Evolutionary conservation across 805 yeast genomes (phyloP).

Genomic region (Yamadazyma kitorensis): DNA sequence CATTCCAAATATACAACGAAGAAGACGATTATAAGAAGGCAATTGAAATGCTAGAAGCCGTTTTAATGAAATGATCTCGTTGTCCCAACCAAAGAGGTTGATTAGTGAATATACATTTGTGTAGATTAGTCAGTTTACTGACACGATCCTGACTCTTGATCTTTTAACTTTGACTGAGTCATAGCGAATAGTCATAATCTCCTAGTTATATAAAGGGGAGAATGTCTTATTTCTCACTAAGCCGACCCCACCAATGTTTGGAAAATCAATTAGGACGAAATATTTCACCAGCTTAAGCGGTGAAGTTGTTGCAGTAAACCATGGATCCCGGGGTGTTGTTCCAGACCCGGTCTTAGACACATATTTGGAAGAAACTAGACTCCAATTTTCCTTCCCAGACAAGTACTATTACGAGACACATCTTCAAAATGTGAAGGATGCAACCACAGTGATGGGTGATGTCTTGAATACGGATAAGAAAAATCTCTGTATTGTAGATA

Average conservation of each 20-base stretch:
- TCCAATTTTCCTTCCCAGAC: conserved; percentile 46
- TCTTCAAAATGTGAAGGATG: conserved; percentile 24
- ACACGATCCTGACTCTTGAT: too few species aligned
- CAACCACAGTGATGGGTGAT: conserved; percentile 34
- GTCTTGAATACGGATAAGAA: conserved; percentile 46
- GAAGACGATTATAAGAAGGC: conserved; percentile 51
- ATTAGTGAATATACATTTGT: too few species aligned
- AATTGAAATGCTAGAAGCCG: conserved; percentile 30
- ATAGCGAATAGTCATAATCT: too few species aligned
- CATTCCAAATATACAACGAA: conserved; percentile 62
- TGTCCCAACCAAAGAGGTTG: too few species aligned
- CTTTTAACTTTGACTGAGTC: too few species aligned
- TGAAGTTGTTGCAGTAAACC: conserved; percentile 50
- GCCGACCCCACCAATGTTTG: conserved; percentile 43
- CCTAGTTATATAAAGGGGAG: too few species aligned
- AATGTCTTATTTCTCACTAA: too few species aligned
- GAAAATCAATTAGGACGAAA: conserved; percentile 46
- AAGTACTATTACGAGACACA: conserved; percentile 30
- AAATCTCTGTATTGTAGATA: conserved; percentile 51
- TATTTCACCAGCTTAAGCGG: conserved; percentile 44
- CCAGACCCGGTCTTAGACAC: conserved; percentile 48
- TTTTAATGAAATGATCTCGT: background rate
- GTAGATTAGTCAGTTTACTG: too few species aligned
- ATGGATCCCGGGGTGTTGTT: conserved; percentile 62
- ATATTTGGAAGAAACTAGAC: conserved; percentile 22